A percentile compares a stretch with the other conserved stretches of the same genome.
Evolutionary conservation across 2,329 filamentous ascomycete species (phyloP).

Genomic region (Trichoderma sp.): DNA sequence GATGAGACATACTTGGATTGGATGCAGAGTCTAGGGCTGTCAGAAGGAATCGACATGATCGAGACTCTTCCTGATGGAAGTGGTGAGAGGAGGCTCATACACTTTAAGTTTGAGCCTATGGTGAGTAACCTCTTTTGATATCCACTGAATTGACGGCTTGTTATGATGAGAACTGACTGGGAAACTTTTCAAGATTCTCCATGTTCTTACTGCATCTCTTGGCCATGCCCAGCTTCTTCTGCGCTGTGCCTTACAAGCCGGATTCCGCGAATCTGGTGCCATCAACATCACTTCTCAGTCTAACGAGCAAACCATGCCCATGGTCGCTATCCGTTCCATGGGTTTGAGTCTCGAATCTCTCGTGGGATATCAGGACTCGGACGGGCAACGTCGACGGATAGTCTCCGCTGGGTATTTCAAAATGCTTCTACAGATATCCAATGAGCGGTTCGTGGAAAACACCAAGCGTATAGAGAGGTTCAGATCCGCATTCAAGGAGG

Average conservation of each 20-base stretch:
- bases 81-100: constrained; percentile 52
- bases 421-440: constrained; percentile 65
- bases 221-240: constrained; percentile 72
- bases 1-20: constrained; percentile 27
- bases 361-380: constrained; percentile 54
- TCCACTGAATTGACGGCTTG: too few species aligned
- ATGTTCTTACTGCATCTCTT: constrained; percentile 74
- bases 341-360: constrained; percentile 80
- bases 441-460: constrained; percentile 72
- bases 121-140: constrained; percentile 50
- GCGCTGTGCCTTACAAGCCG: constrained; percentile 71
- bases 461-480: constrained; percentile 65
- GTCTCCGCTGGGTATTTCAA: constrained; percentile 67
- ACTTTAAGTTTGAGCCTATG: constrained; percentile 95
- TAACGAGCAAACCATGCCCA: constrained; percentile 50
- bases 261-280: constrained; percentile 87
- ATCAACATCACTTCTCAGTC: constrained; percentile 54
- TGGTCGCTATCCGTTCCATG: constrained; percentile 82
- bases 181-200: constrained; percentile 68
- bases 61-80: background rate
- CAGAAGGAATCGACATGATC: constrained; percentile 13
- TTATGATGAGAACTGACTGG: background rate
- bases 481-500: constrained; percentile 45
- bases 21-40: constrained; percentile 31
- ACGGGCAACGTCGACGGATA: constrained; percentile 42